Percentiles rank a stretch among this genome's conserved stretches.
Evolutionary conservation across 257 asterid species (phyloP).

Genomic region (Osmanthus fragrans): DNA sequence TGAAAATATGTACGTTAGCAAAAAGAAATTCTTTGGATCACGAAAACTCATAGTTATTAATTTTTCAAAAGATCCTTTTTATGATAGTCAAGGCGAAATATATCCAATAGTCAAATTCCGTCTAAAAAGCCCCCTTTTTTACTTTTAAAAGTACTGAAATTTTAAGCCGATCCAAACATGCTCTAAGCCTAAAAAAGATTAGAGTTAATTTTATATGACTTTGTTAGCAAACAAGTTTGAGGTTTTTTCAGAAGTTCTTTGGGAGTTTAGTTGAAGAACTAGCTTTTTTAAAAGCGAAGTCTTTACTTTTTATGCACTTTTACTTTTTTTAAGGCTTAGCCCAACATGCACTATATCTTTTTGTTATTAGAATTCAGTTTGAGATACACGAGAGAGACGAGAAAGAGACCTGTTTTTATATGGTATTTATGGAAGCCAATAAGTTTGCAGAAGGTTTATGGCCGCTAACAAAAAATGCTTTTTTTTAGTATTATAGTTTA

Average conservation of each 20-base stretch:
- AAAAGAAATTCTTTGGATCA: not conserved
- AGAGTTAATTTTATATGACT: not conserved
- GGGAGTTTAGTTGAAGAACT: not conserved
- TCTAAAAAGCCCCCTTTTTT: no score
- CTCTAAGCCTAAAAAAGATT: not conserved
- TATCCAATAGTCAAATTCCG: not conserved
- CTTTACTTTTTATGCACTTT: not conserved
- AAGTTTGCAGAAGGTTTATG: not conserved
- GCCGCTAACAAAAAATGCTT: not conserved
- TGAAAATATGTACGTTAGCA: not conserved
- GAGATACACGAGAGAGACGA: not conserved
- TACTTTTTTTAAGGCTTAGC: not conserved
- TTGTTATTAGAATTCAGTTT: not conserved
- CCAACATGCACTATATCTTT: not conserved
- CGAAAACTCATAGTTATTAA: not conserved
- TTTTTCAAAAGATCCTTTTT: not conserved
- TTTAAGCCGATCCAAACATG: not conserved
- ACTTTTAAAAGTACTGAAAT: not conserved
- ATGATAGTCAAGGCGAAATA: not conserved
- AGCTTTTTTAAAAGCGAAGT: not conserved
- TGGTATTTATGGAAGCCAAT: no score
- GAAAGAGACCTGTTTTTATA: not conserved
- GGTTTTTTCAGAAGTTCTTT: not conserved
- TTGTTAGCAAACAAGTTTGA: not conserved
- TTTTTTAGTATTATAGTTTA: not conserved